Base-by-base conservation (phyloP, 2,329 filamentous ascomycete species). In the Paecilomyces niveus region DNA sequence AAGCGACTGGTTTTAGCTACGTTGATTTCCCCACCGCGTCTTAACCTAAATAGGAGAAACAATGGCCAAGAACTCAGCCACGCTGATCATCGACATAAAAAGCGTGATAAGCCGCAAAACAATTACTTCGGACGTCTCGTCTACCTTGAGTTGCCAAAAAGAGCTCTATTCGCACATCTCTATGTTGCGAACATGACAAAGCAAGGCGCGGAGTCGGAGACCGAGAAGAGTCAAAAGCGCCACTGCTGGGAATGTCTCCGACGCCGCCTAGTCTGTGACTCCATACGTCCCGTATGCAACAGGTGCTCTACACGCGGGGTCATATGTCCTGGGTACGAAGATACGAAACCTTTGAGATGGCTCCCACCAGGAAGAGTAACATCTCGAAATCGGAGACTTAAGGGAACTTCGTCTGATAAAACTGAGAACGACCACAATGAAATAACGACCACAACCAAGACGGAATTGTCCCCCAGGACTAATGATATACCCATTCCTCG, bases 221-320 rank as follows among this genome's bases (percentile, higher is more conserved):
- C 60, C 54, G 35, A 49, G 18, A 21, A 56, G 10, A 24, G 56
- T 54, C 53, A 22, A 35, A 65, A 62, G 51, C 67, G 63, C 54
- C 72, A 76, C 56, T 78, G 76, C 61, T 78, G 75, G 76, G 76
- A 77, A 59, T 78, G 76, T 58, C 72, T 67, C 22, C 71, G 75
- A n/a, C 73, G 74, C 1, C 63, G 69, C 7, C 62, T 77, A 7
- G 74, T 75, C n/a, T 78, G 76, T 60, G 75, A 78, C 59, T 70
- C 69, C 15, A 63, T 62, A 15, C 67, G 59, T 7, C 74, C 76
- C 2, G 62, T 66, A 32, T 78, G 76, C 63, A 72, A 69, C 33
- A 72, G 72, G 58, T 78, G 76, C 57, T 64, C 66, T 22, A 59
- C 54, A 1, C 62, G 64, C 3, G 70, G 70, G 6, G 70, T 73